Evolutionary conservation across 2,329 filamentous ascomycete species (phyloP).

Genomic region (Botrytis paeoniae): DNA sequence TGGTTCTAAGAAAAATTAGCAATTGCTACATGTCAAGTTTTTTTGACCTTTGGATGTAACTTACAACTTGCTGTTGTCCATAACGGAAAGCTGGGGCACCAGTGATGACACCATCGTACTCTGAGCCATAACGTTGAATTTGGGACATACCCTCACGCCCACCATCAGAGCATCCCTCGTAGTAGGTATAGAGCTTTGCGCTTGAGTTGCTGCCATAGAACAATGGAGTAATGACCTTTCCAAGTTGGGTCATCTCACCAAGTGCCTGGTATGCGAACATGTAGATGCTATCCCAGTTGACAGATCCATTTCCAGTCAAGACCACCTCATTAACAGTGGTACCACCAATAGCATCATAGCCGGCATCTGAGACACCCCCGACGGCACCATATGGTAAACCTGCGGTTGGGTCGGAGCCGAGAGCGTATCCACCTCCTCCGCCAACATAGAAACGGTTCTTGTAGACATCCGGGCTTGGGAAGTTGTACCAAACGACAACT

Average conservation of each 20-base stretch:
- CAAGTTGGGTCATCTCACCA: conserved; percentile 41
- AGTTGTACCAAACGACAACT: conserved; percentile 42
- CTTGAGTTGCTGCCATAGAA: conserved; percentile 40
- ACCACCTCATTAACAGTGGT: conserved; percentile 41
- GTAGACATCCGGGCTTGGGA: conserved; percentile 44
- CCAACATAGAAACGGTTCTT: conserved; percentile 46
- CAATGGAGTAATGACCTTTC: conserved; percentile 44
- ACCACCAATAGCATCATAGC: conserved; percentile 46
- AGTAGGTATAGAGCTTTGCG: conserved; percentile 26
- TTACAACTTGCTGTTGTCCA: conserved; percentile 44
- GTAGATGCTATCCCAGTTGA: conserved; percentile 39
- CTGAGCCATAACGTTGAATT: conserved; percentile 41
- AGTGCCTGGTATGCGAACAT: conserved; percentile 43
- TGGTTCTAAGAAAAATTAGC: not conserved
- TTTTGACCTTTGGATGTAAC: not conserved
- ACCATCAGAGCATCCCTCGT: conserved; percentile 46
- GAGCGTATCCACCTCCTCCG: conserved; percentile 47
- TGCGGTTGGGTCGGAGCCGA: conserved; percentile 39
- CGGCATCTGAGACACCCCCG: conserved; percentile 48
- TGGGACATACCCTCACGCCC: conserved; percentile 50
- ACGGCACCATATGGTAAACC: conserved; percentile 48
- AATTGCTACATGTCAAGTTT: not conserved
- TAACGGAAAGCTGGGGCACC: conserved; percentile 48
- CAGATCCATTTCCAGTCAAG: conserved; percentile 34
- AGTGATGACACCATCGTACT: conserved; percentile 46